Conservation (phyloP, 2,329 filamentous ascomycete species). For the Colletotrichum camelliae region DNA sequence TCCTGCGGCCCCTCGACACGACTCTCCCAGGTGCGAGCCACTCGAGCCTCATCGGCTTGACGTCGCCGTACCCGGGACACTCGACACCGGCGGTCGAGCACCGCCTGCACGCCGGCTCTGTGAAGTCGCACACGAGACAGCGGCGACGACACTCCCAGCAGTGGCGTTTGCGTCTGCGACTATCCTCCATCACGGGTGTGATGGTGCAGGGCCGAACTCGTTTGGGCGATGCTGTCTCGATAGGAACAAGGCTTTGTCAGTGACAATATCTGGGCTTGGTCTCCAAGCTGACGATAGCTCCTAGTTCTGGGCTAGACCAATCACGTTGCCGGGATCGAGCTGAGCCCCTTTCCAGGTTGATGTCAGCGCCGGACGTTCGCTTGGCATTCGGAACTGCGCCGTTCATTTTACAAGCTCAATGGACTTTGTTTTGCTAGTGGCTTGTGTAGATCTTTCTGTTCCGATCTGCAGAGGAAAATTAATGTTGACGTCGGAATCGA, state of each 20-base stretch:
- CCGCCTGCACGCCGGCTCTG: not conserved
- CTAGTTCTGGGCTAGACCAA: not conserved
- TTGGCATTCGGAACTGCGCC: not conserved
- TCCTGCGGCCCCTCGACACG: not conserved
- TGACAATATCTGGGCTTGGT: not conserved
- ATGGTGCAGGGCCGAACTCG: rapidly evolving
- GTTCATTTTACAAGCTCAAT: not conserved
- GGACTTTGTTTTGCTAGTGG: not conserved
- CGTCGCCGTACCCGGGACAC: not conserved
- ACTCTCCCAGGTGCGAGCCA: not conserved
- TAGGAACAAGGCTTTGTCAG: not conserved
- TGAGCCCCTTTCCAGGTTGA: not conserved
- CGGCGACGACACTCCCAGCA: slow-evolving; percentile 11
- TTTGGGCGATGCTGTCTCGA: not conserved
- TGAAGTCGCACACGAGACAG: not conserved
- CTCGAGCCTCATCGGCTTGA: not conserved
- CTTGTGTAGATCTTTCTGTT: not conserved
- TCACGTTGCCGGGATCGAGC: not conserved
- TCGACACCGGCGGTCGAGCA: not conserved
- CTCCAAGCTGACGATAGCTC: not conserved
- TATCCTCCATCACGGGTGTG: not conserved
- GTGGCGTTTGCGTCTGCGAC: not conserved
- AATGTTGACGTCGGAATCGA: not conserved
- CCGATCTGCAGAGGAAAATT: not conserved
- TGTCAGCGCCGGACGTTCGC: not conserved